phyloP scores from a whole-genome alignment of 768 basidiomycete genomes.

The Suillus subluteus region DNA sequence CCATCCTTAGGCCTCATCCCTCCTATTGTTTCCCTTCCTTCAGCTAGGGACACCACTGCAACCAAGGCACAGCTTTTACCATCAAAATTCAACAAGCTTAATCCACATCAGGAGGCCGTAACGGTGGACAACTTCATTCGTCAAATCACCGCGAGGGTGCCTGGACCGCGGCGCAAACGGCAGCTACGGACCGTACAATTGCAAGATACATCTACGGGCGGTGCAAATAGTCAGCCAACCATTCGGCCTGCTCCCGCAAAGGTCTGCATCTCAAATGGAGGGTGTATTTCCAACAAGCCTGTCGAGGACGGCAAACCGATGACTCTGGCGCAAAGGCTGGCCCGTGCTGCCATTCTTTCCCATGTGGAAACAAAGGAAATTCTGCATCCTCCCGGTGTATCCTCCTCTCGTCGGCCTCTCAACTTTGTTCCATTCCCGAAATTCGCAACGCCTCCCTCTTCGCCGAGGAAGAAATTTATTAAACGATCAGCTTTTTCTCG shows the following conservation, averaged over 20 bases:
- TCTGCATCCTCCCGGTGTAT: slow-evolving; percentile 15
- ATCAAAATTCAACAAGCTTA: background rate
- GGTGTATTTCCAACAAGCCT: background rate
- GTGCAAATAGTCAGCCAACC: slow-evolving; percentile 24
- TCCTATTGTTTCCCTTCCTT: slow-evolving; percentile 21
- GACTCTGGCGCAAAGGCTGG: slow-evolving; percentile 20
- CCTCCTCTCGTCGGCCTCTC: slow-evolving; percentile 26
- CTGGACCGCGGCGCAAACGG: slow-evolving; percentile 3
- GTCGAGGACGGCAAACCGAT: slow-evolving; percentile 9
- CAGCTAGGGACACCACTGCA: background rate
- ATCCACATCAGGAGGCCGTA: slow-evolving; percentile 13
- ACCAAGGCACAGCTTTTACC: background rate
- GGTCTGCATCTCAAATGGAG: background rate
- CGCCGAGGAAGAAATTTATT: background rate
- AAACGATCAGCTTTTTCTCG: background rate
- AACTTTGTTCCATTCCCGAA: slow-evolving; percentile 32
- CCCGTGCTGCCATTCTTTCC: slow-evolving; percentile 32
- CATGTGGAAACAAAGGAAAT: slow-evolving; percentile 25
- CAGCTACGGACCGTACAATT: background rate
- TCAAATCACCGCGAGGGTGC: slow-evolving; percentile 6
- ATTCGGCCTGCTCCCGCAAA: slow-evolving; percentile 1
- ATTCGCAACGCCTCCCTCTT: slow-evolving; percentile 14
- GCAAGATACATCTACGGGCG: background rate
- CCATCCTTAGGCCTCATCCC: slow-evolving; percentile 16
- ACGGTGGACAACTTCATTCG: slow-evolving; percentile 34